phyloP scores from a whole-genome alignment of 2,329 filamentous ascomycete species.

The Fusarium pilosicola region DNA sequence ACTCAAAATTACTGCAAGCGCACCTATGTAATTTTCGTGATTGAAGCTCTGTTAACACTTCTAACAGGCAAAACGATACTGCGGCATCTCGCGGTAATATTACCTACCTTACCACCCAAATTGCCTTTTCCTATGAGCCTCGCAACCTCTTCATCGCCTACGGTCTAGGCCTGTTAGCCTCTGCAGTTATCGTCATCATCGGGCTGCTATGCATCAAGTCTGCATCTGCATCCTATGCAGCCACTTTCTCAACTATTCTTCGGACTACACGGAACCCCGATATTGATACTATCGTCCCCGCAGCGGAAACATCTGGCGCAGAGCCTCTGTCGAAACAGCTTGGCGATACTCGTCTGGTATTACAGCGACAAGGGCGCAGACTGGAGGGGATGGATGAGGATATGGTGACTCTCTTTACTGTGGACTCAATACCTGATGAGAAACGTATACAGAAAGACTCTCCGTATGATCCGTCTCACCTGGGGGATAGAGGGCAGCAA shows the following conservation, averaged over 20 bases:
- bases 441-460: rapidly evolving
- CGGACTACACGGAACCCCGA: constrained; percentile 10
- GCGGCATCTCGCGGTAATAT: background rate
- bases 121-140: background rate
- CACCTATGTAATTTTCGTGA: too few relatives aligned
- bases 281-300: background rate
- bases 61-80: background rate
- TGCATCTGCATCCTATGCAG: background rate
- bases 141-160: constrained; percentile 19
- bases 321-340: constrained; percentile 4
- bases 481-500: background rate
- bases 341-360: background rate
- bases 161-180: rapidly evolving
- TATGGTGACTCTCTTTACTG: background rate
- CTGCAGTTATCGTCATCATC: background rate
- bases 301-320: background rate
- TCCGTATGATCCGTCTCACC: background rate
- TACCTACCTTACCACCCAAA: background rate
- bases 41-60: background rate
- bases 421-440: background rate
- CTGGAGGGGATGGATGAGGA: background rate
- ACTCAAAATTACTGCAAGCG: background rate
- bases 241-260: constrained; percentile 12
- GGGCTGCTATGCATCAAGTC: background rate
- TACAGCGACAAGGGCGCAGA: background rate